These are phyloP conservation scores for Aspergillus egyptiacus DNA, from an alignment of 495 filamentous ascomycete genomes.

Conservation along the genomic window DNA sequence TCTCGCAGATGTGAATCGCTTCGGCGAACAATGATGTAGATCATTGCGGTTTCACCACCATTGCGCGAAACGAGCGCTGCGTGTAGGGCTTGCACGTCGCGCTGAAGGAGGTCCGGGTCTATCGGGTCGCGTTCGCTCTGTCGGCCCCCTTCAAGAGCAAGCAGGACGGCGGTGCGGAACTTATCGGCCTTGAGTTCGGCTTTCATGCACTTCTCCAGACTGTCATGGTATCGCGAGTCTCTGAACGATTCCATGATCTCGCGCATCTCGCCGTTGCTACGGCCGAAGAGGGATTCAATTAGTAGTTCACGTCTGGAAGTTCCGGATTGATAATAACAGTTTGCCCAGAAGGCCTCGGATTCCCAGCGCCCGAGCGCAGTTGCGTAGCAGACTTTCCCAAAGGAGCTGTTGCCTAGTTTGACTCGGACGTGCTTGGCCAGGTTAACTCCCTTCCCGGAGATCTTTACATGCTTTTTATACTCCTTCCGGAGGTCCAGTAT, in stretches of 20 bases:
- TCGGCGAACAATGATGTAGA: slow-evolving; percentile 71
- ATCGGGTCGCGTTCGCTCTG: slow-evolving; percentile 69
- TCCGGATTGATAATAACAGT: slow-evolving; percentile 94
- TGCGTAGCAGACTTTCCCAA: slow-evolving; percentile 86
- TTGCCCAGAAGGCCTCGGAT: slow-evolving; percentile 94
- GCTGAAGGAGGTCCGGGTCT: slow-evolving; percentile 52
- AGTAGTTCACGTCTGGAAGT: slow-evolving; percentile 78
- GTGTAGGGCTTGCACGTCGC: slow-evolving; percentile 68
- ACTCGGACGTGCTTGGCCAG: slow-evolving; percentile 91
- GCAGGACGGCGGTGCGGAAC: slow-evolving; percentile 81
- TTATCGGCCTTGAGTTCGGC: slow-evolving; percentile 90
- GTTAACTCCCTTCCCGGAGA: slow-evolving; percentile 79
- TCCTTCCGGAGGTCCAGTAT: slow-evolving; percentile 75
- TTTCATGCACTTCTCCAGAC: slow-evolving; percentile 78
- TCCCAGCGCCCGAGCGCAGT: slow-evolving; percentile 90
- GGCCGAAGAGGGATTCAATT: slow-evolving; percentile 88
- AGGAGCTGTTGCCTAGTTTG: slow-evolving; percentile 61
- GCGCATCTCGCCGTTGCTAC: slow-evolving; percentile 78
- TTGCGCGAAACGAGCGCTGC: slow-evolving; percentile 63
- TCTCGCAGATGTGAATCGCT: slow-evolving; percentile 78
- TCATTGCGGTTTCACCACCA: slow-evolving; percentile 88
- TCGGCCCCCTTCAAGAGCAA: slow-evolving; percentile 72
- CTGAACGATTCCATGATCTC: slow-evolving; percentile 88
- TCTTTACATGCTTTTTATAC: slow-evolving; percentile 85
- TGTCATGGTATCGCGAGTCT: slow-evolving; percentile 87